Evolutionary conservation across 257 asterid genomes (phyloP).

Genomic region (Anisodus acutangulus): DNA sequence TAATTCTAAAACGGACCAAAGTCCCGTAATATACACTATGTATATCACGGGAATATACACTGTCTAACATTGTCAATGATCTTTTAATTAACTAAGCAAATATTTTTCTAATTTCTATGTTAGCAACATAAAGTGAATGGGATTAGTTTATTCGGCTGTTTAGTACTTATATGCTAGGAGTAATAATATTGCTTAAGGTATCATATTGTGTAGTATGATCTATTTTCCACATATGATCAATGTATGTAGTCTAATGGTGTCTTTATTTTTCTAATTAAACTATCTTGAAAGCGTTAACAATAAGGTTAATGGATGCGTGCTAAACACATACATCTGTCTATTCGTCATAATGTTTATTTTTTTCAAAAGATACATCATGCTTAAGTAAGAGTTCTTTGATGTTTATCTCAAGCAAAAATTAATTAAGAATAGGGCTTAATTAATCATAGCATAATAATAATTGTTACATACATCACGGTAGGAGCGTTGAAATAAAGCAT

Average conservation of each 20-base stretch:
- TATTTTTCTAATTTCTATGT: background rate
- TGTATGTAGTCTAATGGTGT: background rate
- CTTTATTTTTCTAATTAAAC: background rate
- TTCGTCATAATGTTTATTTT: background rate
- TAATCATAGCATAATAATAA: background rate
- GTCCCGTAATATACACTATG: too few species aligned
- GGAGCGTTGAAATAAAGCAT: background rate
- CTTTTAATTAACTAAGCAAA: background rate
- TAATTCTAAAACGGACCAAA: too few species aligned
- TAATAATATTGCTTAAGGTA: too few species aligned
- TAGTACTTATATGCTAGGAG: background rate
- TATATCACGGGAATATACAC: too few species aligned
- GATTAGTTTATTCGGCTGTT: background rate
- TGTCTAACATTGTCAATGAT: too few species aligned
- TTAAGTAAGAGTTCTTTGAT: background rate
- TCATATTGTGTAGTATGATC: too few species aligned
- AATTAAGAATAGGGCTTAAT: background rate
- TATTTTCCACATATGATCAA: background rate
- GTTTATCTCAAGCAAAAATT: conserved; percentile 9
- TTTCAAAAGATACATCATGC: conserved; percentile 10
- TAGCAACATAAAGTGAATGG: background rate
- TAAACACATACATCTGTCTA: background rate
- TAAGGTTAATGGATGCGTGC: conserved; percentile 12
- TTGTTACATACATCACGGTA: background rate
- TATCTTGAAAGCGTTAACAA: conserved; percentile 1